phyloP scores from a whole-genome alignment of 2,329 filamentous ascomycete species.

The Botrytis porri region DNA sequence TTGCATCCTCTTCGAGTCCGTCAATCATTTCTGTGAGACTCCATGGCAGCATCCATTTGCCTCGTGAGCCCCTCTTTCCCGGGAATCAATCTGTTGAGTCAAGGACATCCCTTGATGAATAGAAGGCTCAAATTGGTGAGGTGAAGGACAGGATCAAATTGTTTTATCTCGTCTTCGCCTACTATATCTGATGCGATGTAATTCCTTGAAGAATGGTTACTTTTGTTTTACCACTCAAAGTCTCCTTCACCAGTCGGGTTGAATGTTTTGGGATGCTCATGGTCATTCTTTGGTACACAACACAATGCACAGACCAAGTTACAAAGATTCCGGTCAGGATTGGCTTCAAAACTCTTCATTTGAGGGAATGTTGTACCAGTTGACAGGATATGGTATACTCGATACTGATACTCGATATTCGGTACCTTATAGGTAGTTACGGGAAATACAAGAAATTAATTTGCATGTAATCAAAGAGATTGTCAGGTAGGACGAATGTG shows the following conservation, averaged over 20 bases:
- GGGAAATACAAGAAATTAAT: conserved; percentile 2
- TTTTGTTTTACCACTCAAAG: conserved; percentile 1
- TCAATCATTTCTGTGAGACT: conserved; percentile 3
- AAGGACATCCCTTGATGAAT: conserved; percentile 7
- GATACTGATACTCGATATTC: background rate
- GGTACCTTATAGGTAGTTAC: background rate
- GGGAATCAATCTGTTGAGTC: background rate
- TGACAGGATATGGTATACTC: background rate
- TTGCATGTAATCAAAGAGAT: background rate
- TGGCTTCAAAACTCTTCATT: conserved; percentile 8
- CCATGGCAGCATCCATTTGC: conserved; percentile 1
- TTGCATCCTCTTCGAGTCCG: conserved; percentile 14
- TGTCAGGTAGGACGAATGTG: background rate
- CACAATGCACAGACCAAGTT: conserved; percentile 11
- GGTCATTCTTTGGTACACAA: conserved; percentile 8
- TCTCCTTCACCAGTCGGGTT: conserved; percentile 19
- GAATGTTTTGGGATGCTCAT: conserved; percentile 1
- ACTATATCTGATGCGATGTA: conserved; percentile 19
- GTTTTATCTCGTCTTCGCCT: conserved; percentile 17
- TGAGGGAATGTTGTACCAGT: background rate
- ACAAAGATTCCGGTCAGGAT: conserved; percentile 2
- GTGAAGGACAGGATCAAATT: background rate
- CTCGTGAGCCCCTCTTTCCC: conserved; percentile 14
- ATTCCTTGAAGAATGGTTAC: background rate
- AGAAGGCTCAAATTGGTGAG: conserved; percentile 4